Base-by-base conservation (phyloP, 2,329 filamentous ascomycete genomes). In the Hypoxylon sp. region DNA sequence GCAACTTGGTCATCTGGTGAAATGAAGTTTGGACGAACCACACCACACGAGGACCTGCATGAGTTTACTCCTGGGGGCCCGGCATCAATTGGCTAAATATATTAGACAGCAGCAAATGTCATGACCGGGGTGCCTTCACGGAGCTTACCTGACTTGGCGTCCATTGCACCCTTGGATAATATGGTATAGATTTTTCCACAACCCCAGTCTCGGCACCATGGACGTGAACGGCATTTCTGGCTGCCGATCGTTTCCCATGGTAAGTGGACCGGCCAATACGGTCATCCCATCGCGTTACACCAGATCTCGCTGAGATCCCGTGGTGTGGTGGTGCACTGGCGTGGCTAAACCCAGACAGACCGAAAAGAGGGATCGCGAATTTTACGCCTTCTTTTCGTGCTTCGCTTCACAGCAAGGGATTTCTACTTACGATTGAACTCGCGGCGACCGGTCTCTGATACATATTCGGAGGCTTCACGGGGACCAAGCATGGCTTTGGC, bases 31-130 rank as follows among this genome's bases (percentile, higher is more conserved):
- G 63, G 50, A 67, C 57, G 58, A 67, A 67, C 57, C 61, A 65
- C 34, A 63, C 64, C 58, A 70, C 61, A 37, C 58, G 58, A 69
- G 67, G 64, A 68, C 65, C 65, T 70, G 65, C 65, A 65, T 67
- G 53, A 63, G 61, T 56, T 34, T 58, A 58, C 29, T 55, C 43
- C 41, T 60, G 51, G 52, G 53, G 34, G 34, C 29, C 52, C 21
- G 43, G 50, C 45, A 52, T 32, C 62, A 71, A 74, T 69, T 74
- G 73, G 73, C 69, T 74, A 72, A 73, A 73, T 67, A 47, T 64
- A 67, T 50, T 68, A 60, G 52, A 69, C 69, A 62, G 60, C 47
- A 56, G 25, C 23, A 8, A 50, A 23, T 62, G 51, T 56, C 63
- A 63, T 61, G 53, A 27, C 50, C 39, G 55, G 68, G 68, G 63